phyloP scores from a whole-genome alignment of 768 basidiomycete species.

The Crepidotus variabilis region DNA sequence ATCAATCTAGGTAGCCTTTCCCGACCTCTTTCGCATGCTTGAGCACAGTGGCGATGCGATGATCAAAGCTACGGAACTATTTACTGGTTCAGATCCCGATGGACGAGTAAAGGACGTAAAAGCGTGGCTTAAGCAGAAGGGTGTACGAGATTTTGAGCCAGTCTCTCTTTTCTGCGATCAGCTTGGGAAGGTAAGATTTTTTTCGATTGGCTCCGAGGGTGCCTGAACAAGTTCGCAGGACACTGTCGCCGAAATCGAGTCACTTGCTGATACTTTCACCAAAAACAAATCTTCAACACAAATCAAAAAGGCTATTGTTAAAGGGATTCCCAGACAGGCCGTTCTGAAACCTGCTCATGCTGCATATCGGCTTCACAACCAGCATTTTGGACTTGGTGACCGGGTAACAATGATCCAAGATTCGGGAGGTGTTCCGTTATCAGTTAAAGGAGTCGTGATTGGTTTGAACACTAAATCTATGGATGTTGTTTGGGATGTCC shows the following conservation, averaged over 20 bases:
- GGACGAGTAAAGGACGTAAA: slow-evolving; percentile 72
- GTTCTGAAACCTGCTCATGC: slow-evolving; percentile 92
- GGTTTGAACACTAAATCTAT: slow-evolving; percentile 83
- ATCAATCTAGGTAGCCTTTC: slow-evolving; percentile 61
- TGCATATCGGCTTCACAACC: slow-evolving; percentile 84
- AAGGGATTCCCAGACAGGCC: slow-evolving; percentile 88
- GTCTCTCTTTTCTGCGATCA: slow-evolving; percentile 92
- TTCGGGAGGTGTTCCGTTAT: slow-evolving; percentile 86
- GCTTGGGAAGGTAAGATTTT: slow-evolving; percentile 65
- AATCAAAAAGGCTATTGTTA: slow-evolving; percentile 92
- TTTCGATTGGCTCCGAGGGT: neutral
- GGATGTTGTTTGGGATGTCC: slow-evolving; percentile 95
- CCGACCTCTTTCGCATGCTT: slow-evolving; percentile 74
- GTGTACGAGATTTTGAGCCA: slow-evolving; percentile 87
- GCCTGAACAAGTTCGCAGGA: slow-evolving; percentile 38
- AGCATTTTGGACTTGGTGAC: slow-evolving; percentile 85
- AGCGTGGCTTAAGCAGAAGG: slow-evolving; percentile 81
- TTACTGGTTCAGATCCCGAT: slow-evolving; percentile 58
- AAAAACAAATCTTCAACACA: slow-evolving; percentile 52
- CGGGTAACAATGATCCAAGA: slow-evolving; percentile 96
- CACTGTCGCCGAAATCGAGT: slow-evolving; percentile 76
- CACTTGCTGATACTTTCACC: slow-evolving; percentile 65
- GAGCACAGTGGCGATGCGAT: slow-evolving; percentile 78
- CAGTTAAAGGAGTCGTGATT: slow-evolving; percentile 91
- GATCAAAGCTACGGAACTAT: slow-evolving; percentile 59